phyloP scores from a whole-genome alignment of 805 yeast genomes.

The Metschnikowia reukaufii region DNA sequence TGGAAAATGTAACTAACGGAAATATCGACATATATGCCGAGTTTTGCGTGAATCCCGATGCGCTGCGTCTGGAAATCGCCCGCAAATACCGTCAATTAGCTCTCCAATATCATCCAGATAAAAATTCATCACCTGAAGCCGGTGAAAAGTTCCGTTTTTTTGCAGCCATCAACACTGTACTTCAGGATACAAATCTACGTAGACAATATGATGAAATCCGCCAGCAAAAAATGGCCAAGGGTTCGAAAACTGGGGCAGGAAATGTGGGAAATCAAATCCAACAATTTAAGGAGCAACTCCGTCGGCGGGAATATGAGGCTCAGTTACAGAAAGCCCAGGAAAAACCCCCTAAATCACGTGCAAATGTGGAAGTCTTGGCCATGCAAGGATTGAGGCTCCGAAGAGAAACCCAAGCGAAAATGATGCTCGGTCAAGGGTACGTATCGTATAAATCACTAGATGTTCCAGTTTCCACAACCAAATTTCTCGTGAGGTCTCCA shows the following conservation, averaged over 20 bases:
- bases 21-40: slow-evolving; percentile 41
- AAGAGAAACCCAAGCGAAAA: slow-evolving; percentile 10
- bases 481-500: slow-evolving; percentile 1
- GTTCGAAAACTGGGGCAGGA: slow-evolving; percentile 8
- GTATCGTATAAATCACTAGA: slow-evolving; percentile 24
- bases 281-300: slow-evolving; percentile 31
- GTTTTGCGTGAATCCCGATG: slow-evolving; percentile 38
- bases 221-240: not conserved
- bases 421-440: slow-evolving; percentile 13
- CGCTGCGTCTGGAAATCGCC: slow-evolving; percentile 26
- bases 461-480: slow-evolving; percentile 7
- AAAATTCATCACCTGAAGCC: slow-evolving; percentile 30
- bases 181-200: slow-evolving; percentile 26
- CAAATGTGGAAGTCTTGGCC: slow-evolving; percentile 30
- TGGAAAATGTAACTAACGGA: slow-evolving; percentile 21
- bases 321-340: slow-evolving; percentile 6
- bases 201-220: slow-evolving; percentile 33
- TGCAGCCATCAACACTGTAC: slow-evolving; percentile 32
- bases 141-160: slow-evolving; percentile 31
- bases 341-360: slow-evolving; percentile 17
- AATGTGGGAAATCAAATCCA: slow-evolving; percentile 21
- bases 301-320: slow-evolving; percentile 21
- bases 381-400: slow-evolving; percentile 23
- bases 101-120: slow-evolving; percentile 42
- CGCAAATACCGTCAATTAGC: slow-evolving; percentile 36